Evolutionary conservation across 495 filamentous ascomycete genomes (phyloP).

Genomic region (Clohesyomyces aquaticus): DNA sequence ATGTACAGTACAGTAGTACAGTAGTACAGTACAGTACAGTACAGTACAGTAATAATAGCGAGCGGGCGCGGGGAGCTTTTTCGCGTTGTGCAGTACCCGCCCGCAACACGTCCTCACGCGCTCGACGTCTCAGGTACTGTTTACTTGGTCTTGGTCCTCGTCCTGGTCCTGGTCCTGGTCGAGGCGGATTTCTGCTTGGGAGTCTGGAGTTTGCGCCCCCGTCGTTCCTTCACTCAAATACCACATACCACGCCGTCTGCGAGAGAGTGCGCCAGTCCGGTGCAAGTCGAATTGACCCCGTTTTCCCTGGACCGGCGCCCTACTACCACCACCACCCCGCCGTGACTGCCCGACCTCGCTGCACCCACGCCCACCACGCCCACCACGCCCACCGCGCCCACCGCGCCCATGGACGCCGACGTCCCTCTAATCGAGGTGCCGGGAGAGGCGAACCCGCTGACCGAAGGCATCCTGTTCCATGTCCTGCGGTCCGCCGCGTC

Average conservation of each 20-base stretch:
- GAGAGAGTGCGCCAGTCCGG: neutral
- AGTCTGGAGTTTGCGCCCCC: too few species aligned
- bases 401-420: conserved; percentile 30
- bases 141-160: neutral
- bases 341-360: neutral
- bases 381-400: neutral
- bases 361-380: conserved; percentile 1
- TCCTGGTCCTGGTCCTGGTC: too few species aligned
- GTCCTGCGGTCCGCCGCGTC: conserved; percentile 73
- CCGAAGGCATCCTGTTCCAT: conserved; percentile 69
- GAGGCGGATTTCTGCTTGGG: too few species aligned
- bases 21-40: conserved; percentile 8
- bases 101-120: too few species aligned
- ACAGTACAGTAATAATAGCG: too few species aligned
- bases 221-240: neutral
- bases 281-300: neutral
- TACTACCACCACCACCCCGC: neutral
- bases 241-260: neutral
- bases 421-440: conserved; percentile 54
- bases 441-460: conserved; percentile 66
- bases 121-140: too few species aligned
- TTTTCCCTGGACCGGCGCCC: neutral
- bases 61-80: neutral
- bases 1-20: neutral
- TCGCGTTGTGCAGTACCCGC: neutral